Evolutionary conservation across 805 yeast genomes (phyloP), one percentile per base, ranked within the genome.

Genomic region (Teunomyces stri): DNA sequence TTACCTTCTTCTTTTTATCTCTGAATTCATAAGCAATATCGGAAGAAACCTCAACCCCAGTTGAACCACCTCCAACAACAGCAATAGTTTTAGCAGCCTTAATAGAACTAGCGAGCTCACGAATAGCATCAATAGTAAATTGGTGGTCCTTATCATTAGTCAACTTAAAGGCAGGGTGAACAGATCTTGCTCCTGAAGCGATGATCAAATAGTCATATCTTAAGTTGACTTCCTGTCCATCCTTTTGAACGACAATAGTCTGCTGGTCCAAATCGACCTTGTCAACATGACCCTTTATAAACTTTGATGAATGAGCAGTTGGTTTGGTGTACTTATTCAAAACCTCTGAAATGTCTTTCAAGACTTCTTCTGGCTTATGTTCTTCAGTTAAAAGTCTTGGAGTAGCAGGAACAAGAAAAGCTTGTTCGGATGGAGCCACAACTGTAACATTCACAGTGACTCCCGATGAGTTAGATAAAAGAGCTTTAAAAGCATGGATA

Each of bases 21-120:
- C 57, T 54, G 39, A 44, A 59, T 11, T 35, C 44, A 15, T 29
- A 47, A 3, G 64, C 73, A 28, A 71, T 53, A 45, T 71, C 77
- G 9, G 70, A 73, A 6, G 72, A 66, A 10, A 57, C 39, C 48
- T 72, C 76, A 9, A 69, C 72, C 4, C 69, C 73, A 12, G 67
- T 59, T 3, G 73, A 55, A 6, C 70, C 68, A 39, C 55, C 57
- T 3, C 75, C 77, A n/a, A 72, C 39, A 4, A 72, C 52, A 1
- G 73, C 75, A 15, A 71, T 61, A 7, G 54, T 44, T 22, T 56
- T 52, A 6, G 73, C 65, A 2, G 45, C 10, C 37, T 53, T 51
- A 18, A 66, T 46, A 25, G 51, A 34, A 9, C 43, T 21, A 28
- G 50, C 34, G 16, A 64, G 51, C 25, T 51, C 42, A 44, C 55